phyloP scores from a whole-genome alignment of 805 yeast species.

The Saccharomyces paradoxus region DNA sequence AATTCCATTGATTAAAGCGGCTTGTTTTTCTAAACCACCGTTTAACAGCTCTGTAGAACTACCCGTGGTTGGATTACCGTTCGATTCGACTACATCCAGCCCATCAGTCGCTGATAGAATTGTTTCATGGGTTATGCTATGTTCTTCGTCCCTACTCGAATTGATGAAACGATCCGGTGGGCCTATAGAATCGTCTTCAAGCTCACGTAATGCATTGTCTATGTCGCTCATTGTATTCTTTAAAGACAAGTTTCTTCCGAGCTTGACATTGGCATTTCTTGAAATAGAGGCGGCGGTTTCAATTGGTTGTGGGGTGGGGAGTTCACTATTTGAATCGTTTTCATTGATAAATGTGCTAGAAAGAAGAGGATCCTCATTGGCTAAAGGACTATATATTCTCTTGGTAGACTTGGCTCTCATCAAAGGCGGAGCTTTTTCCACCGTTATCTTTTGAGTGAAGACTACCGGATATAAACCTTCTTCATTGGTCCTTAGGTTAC shows the following conservation, averaged over 20 bases:
- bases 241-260: slow-evolving; percentile 34
- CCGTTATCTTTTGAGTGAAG: slow-evolving; percentile 55
- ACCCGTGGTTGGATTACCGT: background rate
- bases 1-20: slow-evolving; percentile 9
- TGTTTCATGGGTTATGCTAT: slow-evolving; percentile 13
- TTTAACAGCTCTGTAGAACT: background rate
- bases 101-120: slow-evolving; percentile 14
- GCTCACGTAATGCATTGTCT: slow-evolving; percentile 62
- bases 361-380: slow-evolving; percentile 1
- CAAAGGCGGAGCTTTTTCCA: slow-evolving; percentile 35
- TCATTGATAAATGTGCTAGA: slow-evolving; percentile 4
- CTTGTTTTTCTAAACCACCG: background rate
- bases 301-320: slow-evolving; percentile 22
- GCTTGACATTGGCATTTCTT: slow-evolving; percentile 2
- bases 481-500: slow-evolving; percentile 57
- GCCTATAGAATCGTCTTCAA: slow-evolving; percentile 32
- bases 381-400: slow-evolving; percentile 33
- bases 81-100: slow-evolving; percentile 7
- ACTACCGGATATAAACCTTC: slow-evolving; percentile 89
- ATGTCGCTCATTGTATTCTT: slow-evolving; percentile 59
- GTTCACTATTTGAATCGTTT: slow-evolving; percentile 16
- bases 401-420: slow-evolving; percentile 52
- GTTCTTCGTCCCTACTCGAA: background rate
- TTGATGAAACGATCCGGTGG: slow-evolving; percentile 2
- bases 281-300: slow-evolving; percentile 18